Percentiles rank a stretch among this genome's conserved stretches.
Evolutionary conservation across 768 basidiomycete genomes (phyloP).

Genomic region (Trametes maxima): DNA sequence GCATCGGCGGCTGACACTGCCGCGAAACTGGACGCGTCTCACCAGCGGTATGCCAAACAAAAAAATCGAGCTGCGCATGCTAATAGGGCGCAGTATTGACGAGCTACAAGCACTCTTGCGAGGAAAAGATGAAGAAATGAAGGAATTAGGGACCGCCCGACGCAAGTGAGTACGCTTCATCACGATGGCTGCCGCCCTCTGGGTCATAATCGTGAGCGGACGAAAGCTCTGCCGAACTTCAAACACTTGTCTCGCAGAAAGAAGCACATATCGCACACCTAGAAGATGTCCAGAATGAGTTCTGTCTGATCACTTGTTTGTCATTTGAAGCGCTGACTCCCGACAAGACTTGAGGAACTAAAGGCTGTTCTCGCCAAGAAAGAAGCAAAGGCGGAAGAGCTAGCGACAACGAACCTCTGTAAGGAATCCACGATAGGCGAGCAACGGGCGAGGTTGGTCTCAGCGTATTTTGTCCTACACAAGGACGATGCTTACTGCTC

Average conservation of each 20-base stretch:
- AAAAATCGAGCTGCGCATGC: neutral
- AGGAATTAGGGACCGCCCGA: constrained; percentile 5
- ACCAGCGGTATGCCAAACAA: constrained; percentile 14
- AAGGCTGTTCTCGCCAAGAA: too few relatives aligned
- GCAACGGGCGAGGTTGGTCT: neutral
- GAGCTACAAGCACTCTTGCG: constrained; percentile 15
- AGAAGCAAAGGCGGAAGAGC: too few relatives aligned
- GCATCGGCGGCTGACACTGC: constrained; percentile 23
- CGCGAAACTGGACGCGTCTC: constrained; percentile 15
- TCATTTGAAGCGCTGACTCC: neutral
- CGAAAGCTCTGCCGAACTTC: constrained; percentile 11
- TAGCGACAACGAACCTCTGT: neutral
- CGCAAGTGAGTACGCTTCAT: constrained; percentile 13
- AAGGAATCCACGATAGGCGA: constrained; percentile 2
- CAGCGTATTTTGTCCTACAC: neutral
- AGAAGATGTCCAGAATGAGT: constrained; percentile 16
- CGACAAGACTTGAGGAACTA: neutral
- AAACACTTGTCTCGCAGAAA: neutral
- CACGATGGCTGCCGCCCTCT: neutral
- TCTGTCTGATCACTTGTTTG: too few relatives aligned
- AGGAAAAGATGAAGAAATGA: constrained; percentile 6
- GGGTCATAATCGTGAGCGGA: neutral
- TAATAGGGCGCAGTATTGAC: constrained; percentile 13
- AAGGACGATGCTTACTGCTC: neutral
- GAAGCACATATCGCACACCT: constrained; percentile 12